These are phyloP conservation scores for Hygrophorus russula DNA, from an alignment of 768 basidiomycete species.

Conservation along the genomic window DNA sequence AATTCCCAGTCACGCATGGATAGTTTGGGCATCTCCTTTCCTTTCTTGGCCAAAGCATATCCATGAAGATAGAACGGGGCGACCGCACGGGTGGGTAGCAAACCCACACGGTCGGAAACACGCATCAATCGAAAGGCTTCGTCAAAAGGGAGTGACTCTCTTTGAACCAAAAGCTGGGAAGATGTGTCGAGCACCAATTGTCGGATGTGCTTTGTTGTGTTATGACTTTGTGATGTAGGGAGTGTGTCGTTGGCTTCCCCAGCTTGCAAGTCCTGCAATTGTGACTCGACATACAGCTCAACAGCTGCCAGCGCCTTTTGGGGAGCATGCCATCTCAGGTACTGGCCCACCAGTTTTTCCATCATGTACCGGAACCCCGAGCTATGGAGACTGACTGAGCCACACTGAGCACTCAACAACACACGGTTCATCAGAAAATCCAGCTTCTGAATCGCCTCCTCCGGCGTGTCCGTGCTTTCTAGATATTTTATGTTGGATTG, in stretches of 20 bases:
- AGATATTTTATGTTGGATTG: constrained; percentile 28
- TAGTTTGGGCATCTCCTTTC: constrained; percentile 21
- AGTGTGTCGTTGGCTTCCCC: not conserved
- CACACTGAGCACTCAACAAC: not conserved
- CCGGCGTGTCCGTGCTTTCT: constrained; percentile 8
- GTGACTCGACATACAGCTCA: not conserved
- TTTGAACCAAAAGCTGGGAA: not conserved
- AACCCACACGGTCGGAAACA: constrained; percentile 20
- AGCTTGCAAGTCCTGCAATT: not conserved
- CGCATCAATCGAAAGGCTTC: constrained; percentile 23
- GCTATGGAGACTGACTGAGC: not conserved
- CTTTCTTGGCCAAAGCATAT: constrained; percentile 27
- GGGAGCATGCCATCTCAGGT: not conserved
- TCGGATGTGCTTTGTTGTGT: not conserved
- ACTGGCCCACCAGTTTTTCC: not conserved
- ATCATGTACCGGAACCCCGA: not conserved
- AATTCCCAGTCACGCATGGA: constrained; percentile 32
- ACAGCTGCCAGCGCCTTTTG: not conserved
- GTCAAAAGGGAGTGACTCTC: constrained; percentile 13
- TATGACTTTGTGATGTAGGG: not conserved
- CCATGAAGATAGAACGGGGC: constrained; percentile 31
- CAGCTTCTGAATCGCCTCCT: constrained; percentile 3
- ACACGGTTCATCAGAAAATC: constrained; percentile 4
- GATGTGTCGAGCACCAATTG: not conserved
- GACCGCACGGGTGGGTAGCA: constrained; percentile 21